A percentile compares a stretch with the other conserved stretches of the same genome.
phyloP scores from a whole-genome alignment of 345 rosid genomes.

The Jatropha curcas region DNA sequence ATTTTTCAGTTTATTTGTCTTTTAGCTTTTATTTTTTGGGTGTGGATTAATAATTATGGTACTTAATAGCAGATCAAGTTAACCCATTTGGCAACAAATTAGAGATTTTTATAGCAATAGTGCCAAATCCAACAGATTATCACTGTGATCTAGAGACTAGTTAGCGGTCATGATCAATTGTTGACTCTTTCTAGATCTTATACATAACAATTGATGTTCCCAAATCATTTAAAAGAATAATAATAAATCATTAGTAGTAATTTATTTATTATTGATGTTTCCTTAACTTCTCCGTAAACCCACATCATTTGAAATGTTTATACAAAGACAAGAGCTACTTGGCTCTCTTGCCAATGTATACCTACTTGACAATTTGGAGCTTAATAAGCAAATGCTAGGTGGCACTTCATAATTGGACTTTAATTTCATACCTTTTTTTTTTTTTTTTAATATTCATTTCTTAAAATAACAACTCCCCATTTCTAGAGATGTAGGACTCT shows the following conservation, averaged over 20 bases:
- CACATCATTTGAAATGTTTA: not conserved
- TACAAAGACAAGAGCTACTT: not conserved
- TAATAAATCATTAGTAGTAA: not conserved
- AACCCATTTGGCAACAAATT: not conserved
- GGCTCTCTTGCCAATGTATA: not conserved
- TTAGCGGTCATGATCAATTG: not conserved
- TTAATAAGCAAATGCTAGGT: too few relatives aligned
- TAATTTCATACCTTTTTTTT: not conserved
- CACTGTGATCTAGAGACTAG: not conserved
- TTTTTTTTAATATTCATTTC: not conserved
- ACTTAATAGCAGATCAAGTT: not conserved
- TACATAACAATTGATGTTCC: not conserved
- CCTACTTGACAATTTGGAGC: too few relatives aligned
- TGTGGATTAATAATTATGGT: too few relatives aligned
- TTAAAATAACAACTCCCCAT: not conserved
- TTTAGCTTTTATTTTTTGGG: too few relatives aligned
- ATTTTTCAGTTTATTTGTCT: not conserved
- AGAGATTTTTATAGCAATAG: not conserved
- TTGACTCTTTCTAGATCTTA: not conserved
- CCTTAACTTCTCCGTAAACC: conserved; percentile 19
- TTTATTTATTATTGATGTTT: conserved; percentile 1
- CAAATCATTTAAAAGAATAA: not conserved
- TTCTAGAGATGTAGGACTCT: conserved; percentile 6
- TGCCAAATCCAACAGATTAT: not conserved
- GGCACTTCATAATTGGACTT: not conserved